Conservation (phyloP, 495 filamentous ascomycete species). For the Penicillium fimorum region DNA sequence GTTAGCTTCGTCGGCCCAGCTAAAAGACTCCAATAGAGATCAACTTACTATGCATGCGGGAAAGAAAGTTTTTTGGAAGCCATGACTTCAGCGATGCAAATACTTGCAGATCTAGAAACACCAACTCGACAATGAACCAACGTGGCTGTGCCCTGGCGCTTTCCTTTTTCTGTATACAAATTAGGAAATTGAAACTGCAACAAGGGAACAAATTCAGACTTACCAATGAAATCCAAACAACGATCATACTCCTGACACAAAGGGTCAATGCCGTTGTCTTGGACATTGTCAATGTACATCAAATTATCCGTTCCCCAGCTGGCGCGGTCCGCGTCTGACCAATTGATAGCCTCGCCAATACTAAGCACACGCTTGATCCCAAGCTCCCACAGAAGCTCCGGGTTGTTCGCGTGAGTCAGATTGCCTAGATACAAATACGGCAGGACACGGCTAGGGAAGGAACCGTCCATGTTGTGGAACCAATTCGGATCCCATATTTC, state of each 20-base stretch:
- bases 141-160: slow-evolving; percentile 72
- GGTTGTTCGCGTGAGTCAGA: slow-evolving; percentile 88
- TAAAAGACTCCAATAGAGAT: not conserved
- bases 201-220: slow-evolving; percentile 27
- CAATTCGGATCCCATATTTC: slow-evolving; percentile 64
- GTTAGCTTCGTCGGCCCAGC: not conserved
- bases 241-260: slow-evolving; percentile 82
- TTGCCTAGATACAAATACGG: slow-evolving; percentile 98
- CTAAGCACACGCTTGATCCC: slow-evolving; percentile 87
- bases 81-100: slow-evolving; percentile 99
- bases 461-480: slow-evolving; percentile 84
- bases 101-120: slow-evolving; percentile 91
- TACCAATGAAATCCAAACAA: slow-evolving; percentile 91
- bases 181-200: slow-evolving; percentile 9
- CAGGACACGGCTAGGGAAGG: slow-evolving; percentile 80
- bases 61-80: slow-evolving; percentile 73
- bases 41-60: slow-evolving; percentile 77
- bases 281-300: slow-evolving; percentile 76
- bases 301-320: slow-evolving; percentile 72
- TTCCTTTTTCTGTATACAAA: slow-evolving; percentile 63
- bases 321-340: slow-evolving; percentile 65
- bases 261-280: slow-evolving; percentile 95
- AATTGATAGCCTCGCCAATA: slow-evolving; percentile 86
- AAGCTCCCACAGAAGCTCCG: slow-evolving; percentile 70
- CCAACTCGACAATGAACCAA: slow-evolving; percentile 96